Conservation (phyloP, 2,329 filamentous ascomycete species). For the Biscogniauxia marginata region DNA sequence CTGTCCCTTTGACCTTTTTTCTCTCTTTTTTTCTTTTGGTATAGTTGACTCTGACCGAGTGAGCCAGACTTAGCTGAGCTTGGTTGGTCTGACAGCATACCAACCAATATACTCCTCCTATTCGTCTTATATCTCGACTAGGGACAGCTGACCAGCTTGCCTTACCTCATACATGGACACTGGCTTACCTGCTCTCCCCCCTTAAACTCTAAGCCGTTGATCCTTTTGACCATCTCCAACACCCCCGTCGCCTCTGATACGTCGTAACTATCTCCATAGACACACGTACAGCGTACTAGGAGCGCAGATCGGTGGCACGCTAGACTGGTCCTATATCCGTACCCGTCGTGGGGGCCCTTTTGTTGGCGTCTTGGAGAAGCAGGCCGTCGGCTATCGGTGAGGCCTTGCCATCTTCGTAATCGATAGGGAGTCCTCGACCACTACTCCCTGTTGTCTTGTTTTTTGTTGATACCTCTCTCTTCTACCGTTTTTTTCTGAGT, state of each 20-base stretch:
- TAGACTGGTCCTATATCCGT: neutral
- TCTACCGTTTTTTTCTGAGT: conserved; percentile 1
- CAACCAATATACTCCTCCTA: neutral
- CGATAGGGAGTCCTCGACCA: neutral
- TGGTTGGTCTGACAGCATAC: neutral
- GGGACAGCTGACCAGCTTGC: neutral
- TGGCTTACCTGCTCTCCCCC: neutral
- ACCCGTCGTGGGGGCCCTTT: conserved; percentile 14
- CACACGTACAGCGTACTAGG: neutral
- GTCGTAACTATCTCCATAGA: neutral
- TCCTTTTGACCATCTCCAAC: neutral
- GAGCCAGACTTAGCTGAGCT: neutral
- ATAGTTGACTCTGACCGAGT: neutral
- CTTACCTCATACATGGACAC: neutral
- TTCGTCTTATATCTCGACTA: neutral
- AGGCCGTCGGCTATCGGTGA: conserved; percentile 16
- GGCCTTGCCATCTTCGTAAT: conserved; percentile 4
- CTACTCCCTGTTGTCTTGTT: neutral
- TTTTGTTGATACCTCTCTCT: neutral
- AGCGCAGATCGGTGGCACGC: conserved; percentile 18
- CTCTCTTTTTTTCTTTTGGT: neutral
- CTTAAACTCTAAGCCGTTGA: neutral
- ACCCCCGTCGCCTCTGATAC: neutral
- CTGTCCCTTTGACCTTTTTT: neutral
- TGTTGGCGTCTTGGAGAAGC: conserved; percentile 12